Base-by-base conservation (phyloP, 2,329 filamentous ascomycete species). In the Neofusicoccum kwambonambiense region DNA sequence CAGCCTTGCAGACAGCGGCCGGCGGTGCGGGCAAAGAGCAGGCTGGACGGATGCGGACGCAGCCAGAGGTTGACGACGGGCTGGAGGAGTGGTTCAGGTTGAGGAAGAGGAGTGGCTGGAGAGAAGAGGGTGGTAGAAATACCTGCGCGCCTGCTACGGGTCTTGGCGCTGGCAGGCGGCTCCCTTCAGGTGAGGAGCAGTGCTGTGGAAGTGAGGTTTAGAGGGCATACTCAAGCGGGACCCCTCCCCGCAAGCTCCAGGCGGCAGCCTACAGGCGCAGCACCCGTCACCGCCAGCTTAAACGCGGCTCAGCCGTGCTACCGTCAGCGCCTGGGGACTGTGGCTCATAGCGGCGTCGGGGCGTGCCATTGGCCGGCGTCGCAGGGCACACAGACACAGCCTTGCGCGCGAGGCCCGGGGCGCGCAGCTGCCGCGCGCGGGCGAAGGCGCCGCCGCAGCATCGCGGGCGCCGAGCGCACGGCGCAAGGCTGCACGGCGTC, bases 201-300 rank as follows among this genome's bases (percentile, higher is more conserved):
- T 19, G 37, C 35, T 39, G 34, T 39, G n/a, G 37, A 42, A 22
- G 22, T 42, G 52, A 27, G n/a, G 52, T 27, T n/a, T 54, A 39
- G 19, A 27, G 37, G 52, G 39, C 35, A n/a, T 3, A 51, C 31
- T 42, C 15, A 19, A n/a, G 42, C 27, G 56, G 15, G 27, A 39
- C 56, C 41, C 27, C n/a, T 12, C 56, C 42, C 15, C n/a, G 15
- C 42, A 37, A 60, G 56, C 56, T 47, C 31, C 56, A 60, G 56
- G 56, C 56, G 56, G 56, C 56, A 60, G 56, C 56, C 42, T 49
- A 19, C 13, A 31, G 15, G 13, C 42, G 42, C 31, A 47, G 27
- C 56, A 39, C 39, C 52, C 41, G 15, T 19, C 56, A 31, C 42
- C 12, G 56, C 56, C 39, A 60, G 56, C 56, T 17, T 60, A 60